Evolutionary conservation across 306 rosid genomes (phyloP).

Genomic region (Inga laurina): DNA sequence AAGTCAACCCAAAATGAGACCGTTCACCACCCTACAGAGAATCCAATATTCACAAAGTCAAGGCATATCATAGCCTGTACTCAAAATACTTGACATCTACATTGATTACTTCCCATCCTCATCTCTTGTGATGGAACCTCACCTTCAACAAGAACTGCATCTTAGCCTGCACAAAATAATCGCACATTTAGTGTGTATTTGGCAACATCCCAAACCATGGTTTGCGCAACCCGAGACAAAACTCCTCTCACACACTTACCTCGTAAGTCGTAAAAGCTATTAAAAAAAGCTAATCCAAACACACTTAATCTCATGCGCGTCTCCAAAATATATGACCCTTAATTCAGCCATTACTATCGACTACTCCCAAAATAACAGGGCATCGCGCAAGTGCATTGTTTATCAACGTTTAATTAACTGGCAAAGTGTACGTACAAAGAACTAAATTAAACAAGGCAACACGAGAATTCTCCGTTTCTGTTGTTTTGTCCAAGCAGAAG

Average conservation of each 20-base stretch:
- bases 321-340: constrained; percentile 5
- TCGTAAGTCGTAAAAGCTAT: no score
- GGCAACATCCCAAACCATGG: no score
- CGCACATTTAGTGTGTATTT: no score
- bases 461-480: not conserved
- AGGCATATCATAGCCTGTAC: constrained; percentile 27
- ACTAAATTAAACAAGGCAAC: not conserved
- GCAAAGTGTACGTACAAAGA: constrained; percentile 12
- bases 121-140: constrained; percentile 84
- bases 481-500: constrained; percentile 18
- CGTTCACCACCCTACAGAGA: constrained; percentile 32
- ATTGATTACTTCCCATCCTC: constrained; percentile 31
- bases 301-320: constrained; percentile 23
- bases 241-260: no score
- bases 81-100: constrained; percentile 30
- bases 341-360: not conserved
- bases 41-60: constrained; percentile 30
- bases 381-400: not conserved
- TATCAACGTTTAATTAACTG: not conserved
- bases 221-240: no score
- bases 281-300: no score
- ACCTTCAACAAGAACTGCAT: constrained; percentile 95
- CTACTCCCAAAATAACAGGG: not conserved
- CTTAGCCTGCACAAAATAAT: constrained; percentile 65
- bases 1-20: constrained; percentile 65